Conservation (phyloP, 192 early-diverging fungal genomes). For the Mortierella antarctica region DNA sequence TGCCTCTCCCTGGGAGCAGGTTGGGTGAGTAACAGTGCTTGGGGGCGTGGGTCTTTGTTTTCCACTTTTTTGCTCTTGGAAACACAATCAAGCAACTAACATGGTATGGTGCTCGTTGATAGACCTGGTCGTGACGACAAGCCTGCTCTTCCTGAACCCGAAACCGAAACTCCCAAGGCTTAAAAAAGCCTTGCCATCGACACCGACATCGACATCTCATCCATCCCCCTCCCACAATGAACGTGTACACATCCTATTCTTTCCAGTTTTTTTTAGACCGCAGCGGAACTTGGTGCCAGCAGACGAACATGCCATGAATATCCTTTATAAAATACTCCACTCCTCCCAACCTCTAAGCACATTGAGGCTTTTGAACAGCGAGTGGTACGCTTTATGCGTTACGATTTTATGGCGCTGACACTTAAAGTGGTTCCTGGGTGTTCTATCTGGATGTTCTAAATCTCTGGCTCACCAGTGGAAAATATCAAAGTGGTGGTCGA, state of each 20-base stretch:
- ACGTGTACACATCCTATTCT: too few relatives aligned
- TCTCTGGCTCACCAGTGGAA: slow-evolving; percentile 18
- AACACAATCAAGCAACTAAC: not conserved
- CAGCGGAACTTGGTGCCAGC: too few relatives aligned
- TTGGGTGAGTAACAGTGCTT: slow-evolving; percentile 54
- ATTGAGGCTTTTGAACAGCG: too few relatives aligned
- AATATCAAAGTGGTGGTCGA: slow-evolving; percentile 17
- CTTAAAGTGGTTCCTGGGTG: too few relatives aligned
- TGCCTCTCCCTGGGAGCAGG: slow-evolving; percentile 94
- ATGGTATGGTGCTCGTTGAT: not conserved
- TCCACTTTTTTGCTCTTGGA: not conserved
- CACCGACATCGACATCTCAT: not conserved
- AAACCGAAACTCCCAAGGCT: slow-evolving; percentile 51
- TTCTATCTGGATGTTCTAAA: not conserved
- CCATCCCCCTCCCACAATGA: too few relatives aligned
- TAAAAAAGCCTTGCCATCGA: slow-evolving; percentile 5
- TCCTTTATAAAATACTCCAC: too few relatives aligned
- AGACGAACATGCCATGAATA: too few relatives aligned
- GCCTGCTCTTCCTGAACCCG: slow-evolving; percentile 50
- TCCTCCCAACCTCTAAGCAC: too few relatives aligned
- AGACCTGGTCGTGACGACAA: slow-evolving; percentile 55
- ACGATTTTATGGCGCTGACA: too few relatives aligned
- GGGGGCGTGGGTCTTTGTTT: not conserved
- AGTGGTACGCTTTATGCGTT: too few relatives aligned
- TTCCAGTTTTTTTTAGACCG: too few relatives aligned